Percentiles rank a stretch among this genome's conserved stretches.
phyloP scores from a whole-genome alignment of 257 asterid genomes.

The Apocynum venetum region DNA sequence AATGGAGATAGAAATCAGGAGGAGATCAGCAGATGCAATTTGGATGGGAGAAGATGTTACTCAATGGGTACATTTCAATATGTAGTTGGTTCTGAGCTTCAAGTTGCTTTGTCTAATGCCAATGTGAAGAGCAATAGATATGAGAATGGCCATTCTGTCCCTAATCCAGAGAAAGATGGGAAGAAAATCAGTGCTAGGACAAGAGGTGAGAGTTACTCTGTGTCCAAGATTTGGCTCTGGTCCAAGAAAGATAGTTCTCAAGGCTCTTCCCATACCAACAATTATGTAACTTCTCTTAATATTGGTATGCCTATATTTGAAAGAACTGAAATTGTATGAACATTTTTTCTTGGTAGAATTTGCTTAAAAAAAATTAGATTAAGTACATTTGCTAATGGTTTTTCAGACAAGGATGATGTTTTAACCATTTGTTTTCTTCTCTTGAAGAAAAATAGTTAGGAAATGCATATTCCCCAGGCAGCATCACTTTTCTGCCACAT shows the following conservation, averaged over 20 bases:
- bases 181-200: conserved; percentile 39
- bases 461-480: background rate
- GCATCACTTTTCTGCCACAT: background rate
- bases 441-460: background rate
- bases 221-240: conserved; percentile 74
- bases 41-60: conserved; percentile 61
- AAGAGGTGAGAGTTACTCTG: conserved; percentile 62
- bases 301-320: conserved; percentile 21
- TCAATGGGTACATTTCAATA: conserved; percentile 70
- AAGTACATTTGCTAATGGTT: background rate
- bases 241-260: conserved; percentile 42
- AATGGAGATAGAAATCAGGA: conserved; percentile 13
- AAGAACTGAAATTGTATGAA: conserved; percentile 27
- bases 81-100: conserved; percentile 38
- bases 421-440: background rate
- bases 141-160: conserved; percentile 12
- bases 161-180: conserved; percentile 31
- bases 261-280: conserved; percentile 23
- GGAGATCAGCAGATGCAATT: conserved; percentile 26
- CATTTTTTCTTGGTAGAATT: background rate
- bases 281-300: conserved; percentile 13
- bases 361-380: background rate
- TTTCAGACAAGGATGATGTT: background rate
- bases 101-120: conserved; percentile 31
- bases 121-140: conserved; percentile 1